Base-by-base conservation (phyloP, 2,329 filamentous ascomycete genomes). In the Fusarium brachygibbosum region DNA sequence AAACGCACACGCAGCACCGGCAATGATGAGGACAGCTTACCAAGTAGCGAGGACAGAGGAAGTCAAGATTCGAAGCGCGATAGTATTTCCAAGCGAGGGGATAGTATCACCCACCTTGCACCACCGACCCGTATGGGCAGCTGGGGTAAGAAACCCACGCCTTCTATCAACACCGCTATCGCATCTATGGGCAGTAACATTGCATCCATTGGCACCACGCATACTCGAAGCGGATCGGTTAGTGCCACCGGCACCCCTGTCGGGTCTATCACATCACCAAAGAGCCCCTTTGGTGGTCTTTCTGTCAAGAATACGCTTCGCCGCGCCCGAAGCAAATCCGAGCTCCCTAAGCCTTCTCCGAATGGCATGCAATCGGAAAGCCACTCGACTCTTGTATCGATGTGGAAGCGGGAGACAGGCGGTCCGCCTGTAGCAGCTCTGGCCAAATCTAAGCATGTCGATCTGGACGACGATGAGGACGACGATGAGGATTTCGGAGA, bases 191-290 rank as follows among this genome's bases (percentile, higher is more conserved):
- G 83, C 6, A 84, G 82, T 34, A 82, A 82, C 44, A 82, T 86
- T 35, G 86, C 86, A 21, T 83, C 86, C 17, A 86, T 90, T 38
- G 87, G 86, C 25, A 82, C 85, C 6, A 81, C 83, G 0, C 88
- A 90, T 71, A 81, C 86, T 37, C 83, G 87, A 34, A 88, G 84
- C 65, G 86, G 87, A 35, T 91, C 90, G 8, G 82, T 92, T 57
- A 87, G 87, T 71, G 85, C 82, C 60, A 87, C 87, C 71, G 85
- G 82, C 35, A 71, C 84, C 11, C 79, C 85, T 13, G 78, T 83
- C 14, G 82, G 82, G 12, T 88, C 87, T 17, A 78, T 84, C 17
- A 82, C 82, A 16, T 88, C 88, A 31, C 86, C 87, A 2, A 89
- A 84, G 75, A 86, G 80, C 40, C 81, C 82, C 41, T 81, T 85